A percentile compares a stretch with the other conserved stretches of the same genome.
phyloP scores from a whole-genome alignment of 208 protist species.

The Wallacemonas collosoma region DNA sequence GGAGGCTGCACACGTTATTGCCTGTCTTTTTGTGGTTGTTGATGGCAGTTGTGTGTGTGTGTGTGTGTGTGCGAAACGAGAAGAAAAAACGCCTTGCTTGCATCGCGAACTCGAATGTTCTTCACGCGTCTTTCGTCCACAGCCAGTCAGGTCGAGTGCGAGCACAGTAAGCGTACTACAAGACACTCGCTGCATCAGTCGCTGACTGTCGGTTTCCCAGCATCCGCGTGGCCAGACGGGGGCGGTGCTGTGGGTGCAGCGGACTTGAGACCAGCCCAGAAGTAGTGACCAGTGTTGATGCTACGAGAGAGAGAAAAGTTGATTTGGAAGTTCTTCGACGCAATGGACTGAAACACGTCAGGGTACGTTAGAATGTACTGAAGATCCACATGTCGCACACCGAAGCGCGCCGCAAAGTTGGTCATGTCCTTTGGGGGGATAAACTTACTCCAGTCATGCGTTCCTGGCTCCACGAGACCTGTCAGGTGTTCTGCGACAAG shows the following conservation, averaged over 20 bases:
- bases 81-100: no score
- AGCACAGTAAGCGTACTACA: no score
- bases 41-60: no score
- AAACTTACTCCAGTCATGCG: conserved; percentile 94
- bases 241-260: background rate
- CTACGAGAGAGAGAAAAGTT: conserved; percentile 59
- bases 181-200: no score
- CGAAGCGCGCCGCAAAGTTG: conserved; percentile 36
- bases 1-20: background rate
- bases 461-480: conserved; percentile 79
- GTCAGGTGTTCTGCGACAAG: conserved; percentile 86
- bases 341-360: conserved; percentile 58
- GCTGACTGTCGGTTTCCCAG: no score
- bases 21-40: background rate
- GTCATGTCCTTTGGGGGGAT: conserved; percentile 81
- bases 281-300: conserved; percentile 82
- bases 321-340: conserved; percentile 61
- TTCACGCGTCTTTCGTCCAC: no score
- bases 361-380: conserved; percentile 75
- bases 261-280: conserved; percentile 75
- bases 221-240: no score
- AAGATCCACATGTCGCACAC: conserved; percentile 65
- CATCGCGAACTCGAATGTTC: no score
- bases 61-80: no score
- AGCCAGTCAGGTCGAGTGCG: no score